Percentiles rank a stretch among this genome's conserved stretches.
These are phyloP conservation scores for Paraphoma sp. DNA, from an alignment of 2,329 filamentous ascomycete species.

Conservation along the genomic window DNA sequence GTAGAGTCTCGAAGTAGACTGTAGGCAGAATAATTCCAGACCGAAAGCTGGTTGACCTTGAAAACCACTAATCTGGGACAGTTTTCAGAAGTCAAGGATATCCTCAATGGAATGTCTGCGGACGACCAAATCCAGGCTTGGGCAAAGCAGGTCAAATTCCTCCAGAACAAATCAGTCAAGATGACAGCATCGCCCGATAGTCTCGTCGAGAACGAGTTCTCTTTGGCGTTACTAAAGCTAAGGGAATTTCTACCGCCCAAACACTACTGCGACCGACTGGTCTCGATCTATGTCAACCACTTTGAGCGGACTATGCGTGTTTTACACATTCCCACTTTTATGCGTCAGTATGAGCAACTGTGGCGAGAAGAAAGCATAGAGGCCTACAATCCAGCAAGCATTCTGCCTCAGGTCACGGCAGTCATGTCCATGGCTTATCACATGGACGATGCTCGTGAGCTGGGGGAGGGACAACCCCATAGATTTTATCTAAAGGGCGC, in stretches of 20 bases:
- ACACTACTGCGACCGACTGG: slow-evolving; percentile 27
- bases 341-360: slow-evolving; percentile 26
- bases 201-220: slow-evolving; percentile 12
- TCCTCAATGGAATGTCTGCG: slow-evolving; percentile 17
- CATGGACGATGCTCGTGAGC: slow-evolving; percentile 15
- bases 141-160: slow-evolving; percentile 23
- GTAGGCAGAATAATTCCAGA: no score
- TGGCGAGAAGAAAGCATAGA: slow-evolving; percentile 20
- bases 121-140: slow-evolving; percentile 20
- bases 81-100: slow-evolving; percentile 24
- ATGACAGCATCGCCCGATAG: slow-evolving; percentile 16
- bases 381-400: slow-evolving; percentile 23
- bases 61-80: background rate
- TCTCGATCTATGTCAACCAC: slow-evolving; percentile 22
- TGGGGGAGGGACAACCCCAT: slow-evolving; percentile 11
- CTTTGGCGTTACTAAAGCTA: slow-evolving; percentile 23
- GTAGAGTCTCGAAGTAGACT: no score
- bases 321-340: slow-evolving; percentile 32
- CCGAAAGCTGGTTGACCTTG: no score
- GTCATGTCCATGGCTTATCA: slow-evolving; percentile 30
- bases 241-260: slow-evolving; percentile 26
- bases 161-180: slow-evolving; percentile 18
- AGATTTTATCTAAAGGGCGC: slow-evolving; percentile 18
- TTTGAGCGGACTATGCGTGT: slow-evolving; percentile 35
- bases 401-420: slow-evolving; percentile 26